Conservation (phyloP, 2,329 filamentous ascomycete genomes). For the Cercospora zeina region DNA sequence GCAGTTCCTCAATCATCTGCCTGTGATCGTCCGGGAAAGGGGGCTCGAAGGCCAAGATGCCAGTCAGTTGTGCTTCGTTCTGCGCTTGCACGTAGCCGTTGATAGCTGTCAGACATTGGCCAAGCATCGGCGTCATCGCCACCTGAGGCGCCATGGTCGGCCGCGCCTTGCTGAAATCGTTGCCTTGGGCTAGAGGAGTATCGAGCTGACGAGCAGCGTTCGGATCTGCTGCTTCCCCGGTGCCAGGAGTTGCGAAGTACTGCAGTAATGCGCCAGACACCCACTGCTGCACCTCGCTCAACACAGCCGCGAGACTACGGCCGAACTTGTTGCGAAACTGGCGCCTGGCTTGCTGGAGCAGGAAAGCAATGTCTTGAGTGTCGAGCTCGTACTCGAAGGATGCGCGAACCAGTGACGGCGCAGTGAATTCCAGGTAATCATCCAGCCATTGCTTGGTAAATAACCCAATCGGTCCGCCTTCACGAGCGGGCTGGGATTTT, state of each 20-base stretch:
- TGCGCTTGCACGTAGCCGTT: conserved; percentile 61
- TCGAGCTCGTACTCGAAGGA: conserved; percentile 5
- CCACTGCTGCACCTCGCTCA: conserved; percentile 14
- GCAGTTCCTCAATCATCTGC: conserved; percentile 67
- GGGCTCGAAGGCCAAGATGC: conserved; percentile 74
- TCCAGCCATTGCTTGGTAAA: conserved; percentile 6
- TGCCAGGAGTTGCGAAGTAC: not conserved
- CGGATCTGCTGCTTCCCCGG: not conserved
- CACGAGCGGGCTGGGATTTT: not conserved
- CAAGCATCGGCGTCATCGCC: conserved; percentile 43
- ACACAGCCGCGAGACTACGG: not conserved
- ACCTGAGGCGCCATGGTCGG: conserved; percentile 18
- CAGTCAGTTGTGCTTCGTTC: conserved; percentile 65
- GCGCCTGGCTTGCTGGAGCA: not conserved
- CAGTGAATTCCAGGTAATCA: not conserved
- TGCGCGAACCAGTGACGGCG: conserved; percentile 1
- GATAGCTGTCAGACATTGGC: conserved; percentile 68
- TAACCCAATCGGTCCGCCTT: not conserved
- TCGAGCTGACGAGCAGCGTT: not conserved
- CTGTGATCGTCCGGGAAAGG: conserved; percentile 67
- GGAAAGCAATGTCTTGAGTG: not conserved
- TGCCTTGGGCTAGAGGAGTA: not conserved
- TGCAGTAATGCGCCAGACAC: conserved; percentile 1
- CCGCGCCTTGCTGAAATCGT: not conserved
- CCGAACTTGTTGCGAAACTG: not conserved